A percentile compares a stretch with the other conserved stretches of the same genome.
Evolutionary conservation across 768 basidiomycete species (phyloP).

Genomic region (Gyrodon lividus): DNA sequence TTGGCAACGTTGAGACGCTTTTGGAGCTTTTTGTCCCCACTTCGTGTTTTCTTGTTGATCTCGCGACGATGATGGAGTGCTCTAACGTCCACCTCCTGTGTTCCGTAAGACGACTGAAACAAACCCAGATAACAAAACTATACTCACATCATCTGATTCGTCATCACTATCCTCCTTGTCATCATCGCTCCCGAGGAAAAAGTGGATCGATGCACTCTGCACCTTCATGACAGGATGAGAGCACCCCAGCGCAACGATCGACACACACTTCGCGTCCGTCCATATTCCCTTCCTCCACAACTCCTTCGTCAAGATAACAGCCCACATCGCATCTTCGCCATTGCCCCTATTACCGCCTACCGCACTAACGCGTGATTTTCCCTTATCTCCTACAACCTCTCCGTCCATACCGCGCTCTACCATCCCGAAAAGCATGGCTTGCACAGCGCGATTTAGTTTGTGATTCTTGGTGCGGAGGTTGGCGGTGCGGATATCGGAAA

Average conservation of each 20-base stretch:
- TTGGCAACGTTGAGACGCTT: constrained; percentile 73
- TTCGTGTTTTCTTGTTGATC: constrained; percentile 90
- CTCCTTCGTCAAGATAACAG: constrained; percentile 89
- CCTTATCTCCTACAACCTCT: constrained; percentile 82
- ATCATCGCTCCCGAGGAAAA: constrained; percentile 91
- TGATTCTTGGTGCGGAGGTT: constrained; percentile 89
- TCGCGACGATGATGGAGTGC: constrained; percentile 82
- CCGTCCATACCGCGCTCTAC: constrained; percentile 88
- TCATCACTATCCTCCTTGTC: constrained; percentile 71
- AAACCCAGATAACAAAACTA: not conserved
- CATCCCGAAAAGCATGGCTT: constrained; percentile 95
- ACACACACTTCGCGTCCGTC: constrained; percentile 89
- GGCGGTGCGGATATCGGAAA: constrained; percentile 89
- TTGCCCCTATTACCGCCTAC: constrained; percentile 40
- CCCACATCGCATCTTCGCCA: constrained; percentile 96
- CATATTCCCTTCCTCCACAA: constrained; percentile 93
- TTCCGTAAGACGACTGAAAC: constrained; percentile 6
- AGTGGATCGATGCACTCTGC: constrained; percentile 90
- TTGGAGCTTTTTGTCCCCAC: constrained; percentile 76
- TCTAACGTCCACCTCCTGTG: constrained; percentile 62
- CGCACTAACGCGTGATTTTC: constrained; percentile 53
- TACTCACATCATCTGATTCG: constrained; percentile 51
- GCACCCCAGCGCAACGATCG: constrained; percentile 88
- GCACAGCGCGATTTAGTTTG: constrained; percentile 93
- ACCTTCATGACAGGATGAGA: constrained; percentile 94